These are phyloP conservation scores for Acer saccharum DNA, from an alignment of 345 rosid genomes.

Conservation along the genomic window DNA sequence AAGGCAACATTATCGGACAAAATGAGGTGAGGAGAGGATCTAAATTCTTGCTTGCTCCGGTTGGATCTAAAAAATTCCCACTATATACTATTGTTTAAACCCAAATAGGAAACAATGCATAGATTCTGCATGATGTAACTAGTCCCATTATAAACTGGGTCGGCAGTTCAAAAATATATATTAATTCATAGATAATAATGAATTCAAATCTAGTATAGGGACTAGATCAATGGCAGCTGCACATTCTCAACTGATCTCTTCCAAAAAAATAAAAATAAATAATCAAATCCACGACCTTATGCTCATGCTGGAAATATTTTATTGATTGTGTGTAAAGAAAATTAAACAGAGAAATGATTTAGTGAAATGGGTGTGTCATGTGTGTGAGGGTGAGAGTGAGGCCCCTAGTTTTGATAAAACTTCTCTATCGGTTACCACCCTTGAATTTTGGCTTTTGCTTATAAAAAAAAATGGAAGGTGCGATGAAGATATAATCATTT, in stretches of 20 bases:
- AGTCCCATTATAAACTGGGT: conserved; percentile 13
- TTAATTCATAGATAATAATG: not conserved
- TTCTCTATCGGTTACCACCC: conserved; percentile 28
- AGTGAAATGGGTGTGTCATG: not conserved
- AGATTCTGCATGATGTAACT: conserved; percentile 22
- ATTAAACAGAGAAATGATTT: conserved; percentile 15
- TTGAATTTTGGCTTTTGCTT: conserved; percentile 42
- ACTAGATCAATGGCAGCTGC: not conserved
- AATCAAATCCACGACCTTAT: conserved; percentile 8
- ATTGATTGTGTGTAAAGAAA: not conserved
- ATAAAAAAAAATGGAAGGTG: conserved; percentile 16
- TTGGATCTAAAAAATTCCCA: conserved; percentile 7
- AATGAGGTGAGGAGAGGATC: too few species aligned
- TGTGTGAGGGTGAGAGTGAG: not conserved
- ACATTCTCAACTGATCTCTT: not conserved
- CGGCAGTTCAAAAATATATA: not conserved
- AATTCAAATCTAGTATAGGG: not conserved
- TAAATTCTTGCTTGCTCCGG: not conserved
- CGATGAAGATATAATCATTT: conserved; percentile 30
- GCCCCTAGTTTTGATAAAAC: conserved; percentile 15
- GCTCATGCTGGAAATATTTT: conserved; percentile 12
- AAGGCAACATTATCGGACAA: too few species aligned
- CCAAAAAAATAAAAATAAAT: too few species aligned
- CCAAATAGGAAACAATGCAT: conserved; percentile 22
- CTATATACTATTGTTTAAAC: conserved; percentile 13